Conservation (phyloP, 352 stramenopile genomes). For the Pythium coloratum region DNA sequence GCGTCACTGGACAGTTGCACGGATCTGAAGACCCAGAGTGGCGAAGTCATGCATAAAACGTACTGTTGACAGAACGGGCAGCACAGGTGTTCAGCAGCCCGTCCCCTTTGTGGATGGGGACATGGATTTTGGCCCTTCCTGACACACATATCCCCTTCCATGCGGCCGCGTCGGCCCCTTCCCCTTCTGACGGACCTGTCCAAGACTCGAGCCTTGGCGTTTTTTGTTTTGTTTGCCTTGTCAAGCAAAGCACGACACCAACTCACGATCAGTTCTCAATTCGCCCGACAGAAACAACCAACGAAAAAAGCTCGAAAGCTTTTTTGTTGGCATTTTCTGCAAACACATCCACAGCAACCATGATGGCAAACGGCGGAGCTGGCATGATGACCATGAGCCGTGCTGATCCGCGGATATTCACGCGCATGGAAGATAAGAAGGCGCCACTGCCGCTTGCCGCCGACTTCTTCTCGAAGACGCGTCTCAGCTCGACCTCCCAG, state of each 20-base stretch:
- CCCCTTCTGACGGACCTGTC: neutral
- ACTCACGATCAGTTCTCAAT: slow-evolving; percentile 6
- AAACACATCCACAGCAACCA: slow-evolving; percentile 13
- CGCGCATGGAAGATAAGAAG: slow-evolving; percentile 20
- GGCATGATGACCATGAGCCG: slow-evolving; percentile 23
- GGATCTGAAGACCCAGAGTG: neutral
- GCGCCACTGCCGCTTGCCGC: slow-evolving; percentile 47
- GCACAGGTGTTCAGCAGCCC: neutral
- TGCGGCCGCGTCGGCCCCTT: neutral
- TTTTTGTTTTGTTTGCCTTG: neutral
- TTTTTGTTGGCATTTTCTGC: neutral
- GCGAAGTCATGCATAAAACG: neutral
- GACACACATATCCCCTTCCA: neutral
- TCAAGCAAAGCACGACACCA: neutral
- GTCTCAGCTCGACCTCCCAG: slow-evolving; percentile 34
- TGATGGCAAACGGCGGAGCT: slow-evolving; percentile 20
- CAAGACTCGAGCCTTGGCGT: too few relatives aligned
- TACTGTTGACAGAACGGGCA: neutral
- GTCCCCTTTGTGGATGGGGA: neutral
- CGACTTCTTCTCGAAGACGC: slow-evolving; percentile 46
- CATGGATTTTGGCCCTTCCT: neutral
- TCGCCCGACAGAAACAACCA: slow-evolving; percentile 2
- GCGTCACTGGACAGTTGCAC: neutral
- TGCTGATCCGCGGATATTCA: slow-evolving; percentile 35
- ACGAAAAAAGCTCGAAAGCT: neutral